Evolutionary conservation across 805 yeast species (phyloP), one percentile per base, ranked within the genome.

Genomic region (Priceomyces medius): DNA sequence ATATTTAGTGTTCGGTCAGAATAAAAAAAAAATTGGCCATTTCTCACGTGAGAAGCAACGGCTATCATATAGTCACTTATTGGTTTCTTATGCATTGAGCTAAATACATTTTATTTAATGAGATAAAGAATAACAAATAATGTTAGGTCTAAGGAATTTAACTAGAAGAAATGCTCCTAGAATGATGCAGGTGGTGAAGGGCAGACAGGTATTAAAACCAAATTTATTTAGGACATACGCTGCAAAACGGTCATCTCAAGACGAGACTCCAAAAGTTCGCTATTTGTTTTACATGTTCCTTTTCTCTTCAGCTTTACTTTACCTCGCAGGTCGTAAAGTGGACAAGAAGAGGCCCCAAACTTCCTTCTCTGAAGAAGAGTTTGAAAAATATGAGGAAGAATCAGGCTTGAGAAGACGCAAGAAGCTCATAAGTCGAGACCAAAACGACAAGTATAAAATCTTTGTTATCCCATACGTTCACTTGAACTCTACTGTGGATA

Each of bases 321-420:
- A 53, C 42, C 52, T 62, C 29, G 68, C 60, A 8, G 58, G 68
- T 2, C 41, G 47, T 10, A 55, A 46, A 29, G 61, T 66, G 8
- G 62, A 59, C 38, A 66, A 58, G 43, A 45, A 48, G 18, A 53
- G 47, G 5, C 63, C 64, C 3, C 56, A 64, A 31, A 75, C 59
- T 28, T 58, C 75, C 5, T 77, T 68, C 46, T 63, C 72, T 12
- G 80, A 76, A 42, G 64, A 69, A 31, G 83, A 78, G 46, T 74
- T 77, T 47, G 57, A 51, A 51, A 76, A 61, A 38, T 75, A 61
- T 63, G 71, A 80, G 61, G 53, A 70, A 59, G 63, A 66, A 50
- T 66, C 73, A 9, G 80, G 83, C 5, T 61, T 80, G 53, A 79
- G 65, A 49, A 69, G 85, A 54, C 64, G 79, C 33, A 56, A 63